Conservation (phyloP, 176 grass and related monocot species). For the Rhynchospora tenuis region DNA sequence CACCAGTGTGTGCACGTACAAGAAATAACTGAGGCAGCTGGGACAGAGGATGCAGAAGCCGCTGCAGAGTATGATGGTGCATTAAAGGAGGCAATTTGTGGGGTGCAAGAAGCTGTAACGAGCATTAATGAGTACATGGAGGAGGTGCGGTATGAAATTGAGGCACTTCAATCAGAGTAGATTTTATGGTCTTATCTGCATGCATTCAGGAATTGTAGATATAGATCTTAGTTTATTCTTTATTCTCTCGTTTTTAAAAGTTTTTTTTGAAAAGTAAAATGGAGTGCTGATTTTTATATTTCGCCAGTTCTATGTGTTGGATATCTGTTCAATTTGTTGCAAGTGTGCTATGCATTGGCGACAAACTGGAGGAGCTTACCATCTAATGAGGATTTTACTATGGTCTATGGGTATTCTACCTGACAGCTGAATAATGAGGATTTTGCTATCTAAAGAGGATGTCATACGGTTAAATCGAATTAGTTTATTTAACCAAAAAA, state of each 20-base stretch:
- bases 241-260: neutral
- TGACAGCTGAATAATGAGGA: no score
- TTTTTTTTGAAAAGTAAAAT: neutral
- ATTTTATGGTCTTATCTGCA: neutral
- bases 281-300: neutral
- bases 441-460: no score
- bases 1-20: slow-evolving; percentile 69
- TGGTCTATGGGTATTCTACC: no score
- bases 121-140: slow-evolving; percentile 80
- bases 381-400: no score
- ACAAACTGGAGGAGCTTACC: no score
- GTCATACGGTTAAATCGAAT: no score
- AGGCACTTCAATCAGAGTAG: slow-evolving; percentile 46
- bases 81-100: slow-evolving; percentile 76
- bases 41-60: slow-evolving; percentile 67
- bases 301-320: neutral
- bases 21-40: slow-evolving; percentile 74
- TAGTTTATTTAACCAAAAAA: no score
- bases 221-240: neutral
- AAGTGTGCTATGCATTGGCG: neutral
- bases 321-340: neutral
- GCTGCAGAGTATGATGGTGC: slow-evolving; percentile 55
- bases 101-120: slow-evolving; percentile 69
- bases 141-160: slow-evolving; percentile 79
- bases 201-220: neutral